Evolutionary conservation across 2,329 filamentous ascomycete genomes (phyloP), one percentile per base, ranked within the genome.

Genomic region (Arthrobotrys conoides): DNA sequence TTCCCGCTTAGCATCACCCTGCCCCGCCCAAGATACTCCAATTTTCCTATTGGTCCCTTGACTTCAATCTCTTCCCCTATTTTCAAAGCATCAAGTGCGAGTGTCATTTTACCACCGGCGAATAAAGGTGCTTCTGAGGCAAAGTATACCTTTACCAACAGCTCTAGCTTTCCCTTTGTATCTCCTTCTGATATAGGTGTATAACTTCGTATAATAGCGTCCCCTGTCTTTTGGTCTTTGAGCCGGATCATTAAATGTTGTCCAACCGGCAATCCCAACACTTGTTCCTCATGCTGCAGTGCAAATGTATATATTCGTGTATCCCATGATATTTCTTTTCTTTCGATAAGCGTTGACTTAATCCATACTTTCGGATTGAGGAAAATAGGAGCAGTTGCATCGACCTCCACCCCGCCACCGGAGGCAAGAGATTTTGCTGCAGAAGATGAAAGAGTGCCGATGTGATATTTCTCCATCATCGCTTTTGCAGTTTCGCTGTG

Each of bases 401-500:
- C 83, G 0, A 84, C 84, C 14, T 78, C 38, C 27, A 49, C 33
- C 8, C 30, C 38, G 6, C 85, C 83, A 27, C 85, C 85, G 69
- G 86, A 84, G 14, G 87, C 85, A 1, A 96, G 87, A 0, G 86
- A 83, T 46, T 87, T 85, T 5, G 87, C 86, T 0, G 90, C 89
- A 20, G 86, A 86, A 80, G 89, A 86, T 81, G 92, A 89, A 12
- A 97, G 88, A 0, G 90, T 90, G 64, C 94, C 94, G 80, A 97
- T 90, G 84, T 97, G 94, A 83, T 97, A 96, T 53, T 88, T 85
- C 10, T 89, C 88, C 91, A 97, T 94, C 93, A 97, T 97, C 18
- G 88, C 88, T 85, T 96, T 97, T 38, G 94, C 94, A 16, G 92
- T 97, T 85, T 97, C 94, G 83, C 92, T 94, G 84, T 97, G 94